Evolutionary conservation across 23 red algal species (phyloP).

Genomic region (Cyanidiococcus yangmingshanensis): DNA sequence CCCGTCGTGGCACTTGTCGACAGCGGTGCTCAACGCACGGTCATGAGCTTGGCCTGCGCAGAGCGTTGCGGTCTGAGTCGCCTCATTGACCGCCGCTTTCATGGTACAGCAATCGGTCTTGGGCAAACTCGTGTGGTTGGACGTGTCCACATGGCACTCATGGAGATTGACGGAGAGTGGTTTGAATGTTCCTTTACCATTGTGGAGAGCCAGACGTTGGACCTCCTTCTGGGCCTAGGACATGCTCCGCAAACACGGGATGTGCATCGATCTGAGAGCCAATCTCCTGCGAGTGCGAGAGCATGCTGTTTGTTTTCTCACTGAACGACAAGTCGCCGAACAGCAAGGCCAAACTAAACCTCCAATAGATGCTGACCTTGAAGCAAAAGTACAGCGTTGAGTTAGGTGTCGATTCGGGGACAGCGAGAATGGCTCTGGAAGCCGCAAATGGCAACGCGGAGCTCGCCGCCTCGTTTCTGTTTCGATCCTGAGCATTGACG

Average conservation of each 20-base stretch:
- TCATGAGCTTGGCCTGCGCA: slow-evolving; percentile 63
- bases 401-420: slow-evolving; percentile 37
- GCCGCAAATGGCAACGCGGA: slow-evolving; percentile 39
- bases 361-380: neutral
- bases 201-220: slow-evolving; percentile 53
- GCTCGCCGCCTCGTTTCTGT: slow-evolving; percentile 38
- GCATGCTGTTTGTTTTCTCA: slow-evolving; percentile 43
- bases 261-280: slow-evolving; percentile 50
- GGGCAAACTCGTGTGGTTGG: slow-evolving; percentile 68
- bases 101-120: slow-evolving; percentile 63
- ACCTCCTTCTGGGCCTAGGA: slow-evolving; percentile 95
- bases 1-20: slow-evolving; percentile 70
- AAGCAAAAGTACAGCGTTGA: neutral
- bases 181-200: slow-evolving; percentile 67
- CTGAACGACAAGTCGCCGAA: slow-evolving; percentile 50
- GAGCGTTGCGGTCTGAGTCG: slow-evolving; percentile 55
- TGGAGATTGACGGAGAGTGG: slow-evolving; percentile 44
- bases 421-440: slow-evolving; percentile 27
- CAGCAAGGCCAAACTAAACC: neutral
- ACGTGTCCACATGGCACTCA: slow-evolving; percentile 65
- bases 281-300: slow-evolving; percentile 51
- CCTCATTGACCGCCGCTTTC: slow-evolving; percentile 78
- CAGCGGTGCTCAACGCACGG: slow-evolving; percentile 73
- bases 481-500: neutral
- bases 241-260: slow-evolving; percentile 76